Evolutionary conservation across 371 early-diverging fungal genomes (phyloP).

Genomic region (Mucor racemosus): DNA sequence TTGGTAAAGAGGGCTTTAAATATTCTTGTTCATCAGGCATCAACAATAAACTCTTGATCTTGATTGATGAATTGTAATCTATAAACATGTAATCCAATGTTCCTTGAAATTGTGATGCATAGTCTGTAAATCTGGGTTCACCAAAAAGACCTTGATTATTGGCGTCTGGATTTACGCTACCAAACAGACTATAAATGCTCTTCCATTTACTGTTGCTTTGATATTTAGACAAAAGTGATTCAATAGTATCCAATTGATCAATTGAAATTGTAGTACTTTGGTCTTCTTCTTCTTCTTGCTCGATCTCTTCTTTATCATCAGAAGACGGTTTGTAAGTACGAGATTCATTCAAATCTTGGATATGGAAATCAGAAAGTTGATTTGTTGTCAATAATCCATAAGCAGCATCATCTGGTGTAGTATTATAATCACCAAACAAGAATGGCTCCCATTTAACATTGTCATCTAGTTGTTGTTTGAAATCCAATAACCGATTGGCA

Average conservation of each 20-base stretch:
- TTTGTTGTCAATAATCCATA: constrained; percentile 30
- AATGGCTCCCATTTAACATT: constrained; percentile 32
- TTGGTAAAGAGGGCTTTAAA: constrained; percentile 56
- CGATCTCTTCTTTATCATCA: constrained; percentile 8
- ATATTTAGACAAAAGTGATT: constrained; percentile 32
- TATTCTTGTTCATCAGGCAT: constrained; percentile 38
- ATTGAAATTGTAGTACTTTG: background rate
- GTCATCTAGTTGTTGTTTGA: constrained; percentile 17
- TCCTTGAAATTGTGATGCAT: constrained; percentile 55
- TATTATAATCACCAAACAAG: constrained; percentile 57
- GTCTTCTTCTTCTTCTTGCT: constrained; percentile 17
- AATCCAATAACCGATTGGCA: constrained; percentile 24
- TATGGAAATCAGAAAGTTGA: constrained; percentile 22
- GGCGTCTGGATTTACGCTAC: constrained; percentile 17
- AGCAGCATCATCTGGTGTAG: constrained; percentile 57
- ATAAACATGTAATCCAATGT: constrained; percentile 61
- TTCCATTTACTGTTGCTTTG: constrained; percentile 30
- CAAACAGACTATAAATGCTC: constrained; percentile 42
- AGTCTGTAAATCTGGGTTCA: constrained; percentile 61
- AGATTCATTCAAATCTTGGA: constrained; percentile 32
- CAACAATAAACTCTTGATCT: constrained; percentile 22
- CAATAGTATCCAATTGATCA: constrained; percentile 12
- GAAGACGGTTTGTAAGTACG: background rate
- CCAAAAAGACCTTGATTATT: constrained; percentile 28
- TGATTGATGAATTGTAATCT: constrained; percentile 30